phyloP scores from a whole-genome alignment of 345 rosid species.

The Lepidium aucheri region DNA sequence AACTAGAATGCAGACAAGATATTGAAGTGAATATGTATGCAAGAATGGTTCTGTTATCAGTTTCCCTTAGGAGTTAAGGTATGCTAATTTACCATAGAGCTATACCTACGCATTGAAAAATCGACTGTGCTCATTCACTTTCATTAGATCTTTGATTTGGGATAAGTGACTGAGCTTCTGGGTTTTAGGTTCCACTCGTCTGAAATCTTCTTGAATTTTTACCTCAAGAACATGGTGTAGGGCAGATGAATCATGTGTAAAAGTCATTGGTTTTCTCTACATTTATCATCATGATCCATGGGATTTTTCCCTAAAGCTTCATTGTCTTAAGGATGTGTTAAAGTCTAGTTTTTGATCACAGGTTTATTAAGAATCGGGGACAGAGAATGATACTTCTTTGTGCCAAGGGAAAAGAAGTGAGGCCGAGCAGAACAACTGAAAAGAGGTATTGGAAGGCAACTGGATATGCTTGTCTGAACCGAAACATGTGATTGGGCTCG shows the following conservation, averaged over 20 bases:
- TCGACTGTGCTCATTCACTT: neutral
- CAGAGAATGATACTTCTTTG: conserved; percentile 92
- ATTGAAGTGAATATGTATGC: neutral
- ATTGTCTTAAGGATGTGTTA: neutral
- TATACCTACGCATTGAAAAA: neutral
- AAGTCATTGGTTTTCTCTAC: conserved; percentile 58
- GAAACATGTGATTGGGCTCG: conserved; percentile 63
- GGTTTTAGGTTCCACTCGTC: conserved; percentile 96
- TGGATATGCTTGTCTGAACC: conserved; percentile 67
- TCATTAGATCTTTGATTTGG: neutral
- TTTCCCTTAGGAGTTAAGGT: neutral
- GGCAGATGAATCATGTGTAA: conserved; percentile 34
- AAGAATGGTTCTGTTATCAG: neutral
- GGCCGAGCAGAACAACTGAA: conserved; percentile 77
- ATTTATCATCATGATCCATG: conserved; percentile 72
- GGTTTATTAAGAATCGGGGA: conserved; percentile 72
- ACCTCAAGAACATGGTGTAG: conserved; percentile 60
- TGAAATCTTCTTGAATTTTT: conserved; percentile 76
- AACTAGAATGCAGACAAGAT: neutral
- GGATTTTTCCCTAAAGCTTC: conserved; percentile 24
- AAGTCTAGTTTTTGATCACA: conserved; percentile 12
- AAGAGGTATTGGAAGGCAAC: conserved; percentile 96
- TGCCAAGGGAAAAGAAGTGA: conserved; percentile 81
- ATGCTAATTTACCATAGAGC: neutral
- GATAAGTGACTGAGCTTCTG: conserved; percentile 57